Evolutionary conservation across 495 filamentous ascomycete species (phyloP), one percentile per base, ranked within the genome.

Genomic region (Penicillium tannophilum): DNA sequence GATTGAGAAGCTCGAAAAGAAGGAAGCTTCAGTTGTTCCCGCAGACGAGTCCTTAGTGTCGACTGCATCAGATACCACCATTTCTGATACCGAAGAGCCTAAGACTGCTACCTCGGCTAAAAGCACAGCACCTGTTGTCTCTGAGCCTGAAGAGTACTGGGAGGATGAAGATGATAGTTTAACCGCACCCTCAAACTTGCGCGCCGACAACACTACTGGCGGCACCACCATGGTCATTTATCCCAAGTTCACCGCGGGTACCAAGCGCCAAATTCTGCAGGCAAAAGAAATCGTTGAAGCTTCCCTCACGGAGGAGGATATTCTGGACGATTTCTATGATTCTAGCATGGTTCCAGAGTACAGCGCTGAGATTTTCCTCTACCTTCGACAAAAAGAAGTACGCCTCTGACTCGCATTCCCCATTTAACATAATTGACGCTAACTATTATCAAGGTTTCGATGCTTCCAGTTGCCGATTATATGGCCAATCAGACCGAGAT

Each of bases 311-410:
- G 59, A 65, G 17, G 84, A 88, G 56, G 89, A 91, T 53, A 78
- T 90, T 48, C 88, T 95, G 53, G 94, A 98, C 60, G 94, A 97
- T 67, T 78, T 81, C 23, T 95, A 86, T 79, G 94, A 99, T 68
- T 90, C 92, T n/a, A 96, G 89, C 67, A 97, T 99, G 95, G 94
- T 99, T 33, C 89, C 92, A 16, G 93, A 98, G 68, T 99, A 99
- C 67, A 86, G 87, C 48, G 89, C 94, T 5, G 94, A 99, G 68
- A 99, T 99, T 60, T 98, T 97, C 64, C 77, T 82, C 8, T 96
- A 98, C 74, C 89, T 98, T 88, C 82, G 83, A 55, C 79, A 88
- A 48, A 85, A 96, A 49, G 94, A 98, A 90, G 92, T 96, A 81
- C 76, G 84, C 68, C 20, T 39, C 14, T 16, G 28, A n/a, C 9